A percentile compares a stretch with the other conserved stretches of the same genome.
Evolutionary conservation across 2,329 filamentous ascomycete species (phyloP).

Genomic region (Pseudogymnoascus sp.): DNA sequence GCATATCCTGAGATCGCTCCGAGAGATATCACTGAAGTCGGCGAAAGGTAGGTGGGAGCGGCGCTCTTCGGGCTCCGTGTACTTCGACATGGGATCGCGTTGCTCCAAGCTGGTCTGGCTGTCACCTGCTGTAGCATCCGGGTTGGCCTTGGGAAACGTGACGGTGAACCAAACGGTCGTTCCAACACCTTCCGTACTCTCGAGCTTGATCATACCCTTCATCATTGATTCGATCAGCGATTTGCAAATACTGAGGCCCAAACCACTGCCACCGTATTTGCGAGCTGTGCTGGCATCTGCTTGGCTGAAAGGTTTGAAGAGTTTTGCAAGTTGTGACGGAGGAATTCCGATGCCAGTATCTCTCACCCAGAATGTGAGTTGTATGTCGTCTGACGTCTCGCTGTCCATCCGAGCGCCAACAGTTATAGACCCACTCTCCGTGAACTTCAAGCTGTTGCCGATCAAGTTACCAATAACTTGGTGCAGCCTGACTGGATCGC

Average conservation of each 20-base stretch:
- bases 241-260: constrained; percentile 90
- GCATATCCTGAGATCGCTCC: constrained; percentile 74
- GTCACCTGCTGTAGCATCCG: constrained; percentile 50
- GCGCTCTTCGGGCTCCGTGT: constrained; percentile 29
- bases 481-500: constrained; percentile 58
- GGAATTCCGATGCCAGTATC: constrained; percentile 92
- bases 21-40: constrained; percentile 64
- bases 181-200: constrained; percentile 64
- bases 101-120: constrained; percentile 32
- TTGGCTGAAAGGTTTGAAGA: constrained; percentile 90
- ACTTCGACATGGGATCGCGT: constrained; percentile 33
- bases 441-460: constrained; percentile 91
- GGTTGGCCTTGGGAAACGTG: constrained; percentile 72
- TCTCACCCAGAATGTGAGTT: constrained; percentile 74
- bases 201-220: constrained; percentile 74
- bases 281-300: constrained; percentile 84
- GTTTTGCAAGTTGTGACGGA: constrained; percentile 68
- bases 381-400: constrained; percentile 62
- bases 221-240: constrained; percentile 89
- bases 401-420: constrained; percentile 66
- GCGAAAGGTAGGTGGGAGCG: constrained; percentile 40
- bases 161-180: constrained; percentile 73
- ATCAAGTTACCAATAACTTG: constrained; percentile 75
- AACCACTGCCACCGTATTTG: constrained; percentile 84
- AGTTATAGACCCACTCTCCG: constrained; percentile 75